These are phyloP conservation scores for Hylodesmum podocarpum DNA, from an alignment of 306 rosid species.

Conservation along the genomic window DNA sequence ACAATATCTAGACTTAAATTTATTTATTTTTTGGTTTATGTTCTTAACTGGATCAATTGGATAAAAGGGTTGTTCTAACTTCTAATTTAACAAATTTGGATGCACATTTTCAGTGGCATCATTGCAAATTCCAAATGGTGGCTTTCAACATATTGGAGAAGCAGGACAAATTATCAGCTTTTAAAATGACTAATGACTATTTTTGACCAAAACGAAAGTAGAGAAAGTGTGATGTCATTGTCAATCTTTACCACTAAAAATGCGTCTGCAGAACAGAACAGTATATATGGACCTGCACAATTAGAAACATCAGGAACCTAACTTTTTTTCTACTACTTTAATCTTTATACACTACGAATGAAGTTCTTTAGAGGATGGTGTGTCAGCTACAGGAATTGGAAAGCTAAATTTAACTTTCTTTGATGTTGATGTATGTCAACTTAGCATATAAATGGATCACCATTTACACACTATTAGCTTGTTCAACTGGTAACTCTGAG, in stretches of 20 bases:
- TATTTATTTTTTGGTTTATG: not conserved
- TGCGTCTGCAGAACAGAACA: not conserved
- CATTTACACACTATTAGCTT: not conserved
- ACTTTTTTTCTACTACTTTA: not conserved
- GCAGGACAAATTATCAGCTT: not conserved
- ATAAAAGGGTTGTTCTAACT: not conserved
- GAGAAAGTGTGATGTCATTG: not conserved
- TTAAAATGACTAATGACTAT: not conserved
- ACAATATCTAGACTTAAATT: not conserved
- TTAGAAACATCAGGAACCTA: not conserved
- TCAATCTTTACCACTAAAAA: slow-evolving; percentile 11
- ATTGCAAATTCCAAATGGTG: not conserved
- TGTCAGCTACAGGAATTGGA: slow-evolving; percentile 15
- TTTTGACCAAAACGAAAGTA: not conserved
- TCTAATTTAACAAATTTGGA: not conserved
- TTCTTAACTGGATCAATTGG: not conserved
- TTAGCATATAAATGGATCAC: not conserved
- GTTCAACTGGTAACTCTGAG: not conserved
- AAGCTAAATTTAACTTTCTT: not conserved
- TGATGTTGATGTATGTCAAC: not conserved
- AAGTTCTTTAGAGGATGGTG: not conserved
- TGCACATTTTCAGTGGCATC: not conserved
- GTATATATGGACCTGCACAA: not conserved
- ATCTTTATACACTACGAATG: not conserved
- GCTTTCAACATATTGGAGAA: not conserved